Conservation (phyloP, 176 grass and related monocot genomes). For the Cymbopogon citratus region DNA sequence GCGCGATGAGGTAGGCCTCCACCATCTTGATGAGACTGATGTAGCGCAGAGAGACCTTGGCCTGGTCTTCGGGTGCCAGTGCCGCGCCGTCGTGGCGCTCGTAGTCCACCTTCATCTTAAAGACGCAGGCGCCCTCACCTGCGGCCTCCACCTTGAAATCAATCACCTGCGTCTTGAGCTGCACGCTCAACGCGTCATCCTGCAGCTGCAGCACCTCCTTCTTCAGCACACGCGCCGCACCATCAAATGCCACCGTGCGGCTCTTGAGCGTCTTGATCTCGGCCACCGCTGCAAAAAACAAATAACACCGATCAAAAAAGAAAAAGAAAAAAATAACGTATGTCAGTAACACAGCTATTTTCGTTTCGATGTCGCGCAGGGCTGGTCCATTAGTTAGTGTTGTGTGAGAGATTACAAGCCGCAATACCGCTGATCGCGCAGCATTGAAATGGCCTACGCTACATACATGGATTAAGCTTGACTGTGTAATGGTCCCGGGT, state of each 20-base stretch:
- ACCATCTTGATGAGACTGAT: constrained; percentile 4
- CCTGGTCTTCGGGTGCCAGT: constrained; percentile 15
- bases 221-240: not conserved
- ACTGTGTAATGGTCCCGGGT: constrained; percentile 14
- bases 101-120: constrained; percentile 29
- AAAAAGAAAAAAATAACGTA: no score
- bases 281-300: not conserved
- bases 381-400: no score
- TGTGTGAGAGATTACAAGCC: no score
- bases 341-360: no score
- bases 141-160: constrained; percentile 23
- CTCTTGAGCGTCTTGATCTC: not conserved
- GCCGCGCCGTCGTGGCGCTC: constrained; percentile 7
- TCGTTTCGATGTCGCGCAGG: no score
- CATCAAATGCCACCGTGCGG: not conserved
- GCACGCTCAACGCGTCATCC: not conserved
- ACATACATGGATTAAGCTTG: constrained; percentile 14
- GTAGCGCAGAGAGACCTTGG: not conserved
- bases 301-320: no score
- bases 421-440: no score
- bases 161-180: constrained; percentile 13
- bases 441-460: no score
- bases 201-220: constrained; percentile 18
- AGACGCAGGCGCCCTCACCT: not conserved
- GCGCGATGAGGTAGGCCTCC: constrained; percentile 41